phyloP scores from a whole-genome alignment of 306 rosid genomes.

The Corylus avellana region DNA sequence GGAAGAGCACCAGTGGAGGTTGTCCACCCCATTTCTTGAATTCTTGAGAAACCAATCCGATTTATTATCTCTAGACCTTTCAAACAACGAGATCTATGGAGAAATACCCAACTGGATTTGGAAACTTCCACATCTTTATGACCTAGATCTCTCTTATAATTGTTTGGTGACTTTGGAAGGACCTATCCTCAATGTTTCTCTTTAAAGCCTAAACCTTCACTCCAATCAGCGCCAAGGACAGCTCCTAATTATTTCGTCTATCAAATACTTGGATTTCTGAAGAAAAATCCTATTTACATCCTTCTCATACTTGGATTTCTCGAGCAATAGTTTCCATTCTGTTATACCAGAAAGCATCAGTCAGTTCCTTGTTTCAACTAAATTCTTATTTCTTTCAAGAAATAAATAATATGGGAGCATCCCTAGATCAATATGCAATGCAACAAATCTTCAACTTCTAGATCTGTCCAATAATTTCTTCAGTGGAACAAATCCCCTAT shows the following conservation, averaged over 20 bases:
- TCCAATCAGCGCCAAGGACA: slow-evolving; percentile 37
- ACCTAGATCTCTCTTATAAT: slow-evolving; percentile 49
- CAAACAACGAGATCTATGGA: slow-evolving; percentile 41
- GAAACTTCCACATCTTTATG: slow-evolving; percentile 14
- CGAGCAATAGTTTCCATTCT: slow-evolving; percentile 39
- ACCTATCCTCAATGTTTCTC: neutral
- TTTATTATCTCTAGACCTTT: slow-evolving; percentile 31
- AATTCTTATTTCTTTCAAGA: neutral
- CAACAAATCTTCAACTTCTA: slow-evolving; percentile 23
- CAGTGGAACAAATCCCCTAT: slow-evolving; percentile 32
- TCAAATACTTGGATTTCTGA: too few species aligned
- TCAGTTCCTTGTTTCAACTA: neutral
- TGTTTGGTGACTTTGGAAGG: neutral
- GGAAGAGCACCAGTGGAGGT: too few species aligned
- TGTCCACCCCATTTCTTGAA: accelerated
- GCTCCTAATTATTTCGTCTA: slow-evolving; percentile 12
- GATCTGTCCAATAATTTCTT: slow-evolving; percentile 35
- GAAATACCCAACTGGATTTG: slow-evolving; percentile 55
- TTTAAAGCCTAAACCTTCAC: slow-evolving; percentile 39
- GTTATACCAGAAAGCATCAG: slow-evolving; percentile 19
- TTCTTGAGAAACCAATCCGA: neutral
- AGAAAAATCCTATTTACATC: too few species aligned
- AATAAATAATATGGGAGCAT: slow-evolving; percentile 8
- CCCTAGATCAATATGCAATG: slow-evolving; percentile 38
- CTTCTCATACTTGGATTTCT: slow-evolving; percentile 45